phyloP scores from a whole-genome alignment of 805 yeast species.

The Nakazawaea wyomingensis region DNA sequence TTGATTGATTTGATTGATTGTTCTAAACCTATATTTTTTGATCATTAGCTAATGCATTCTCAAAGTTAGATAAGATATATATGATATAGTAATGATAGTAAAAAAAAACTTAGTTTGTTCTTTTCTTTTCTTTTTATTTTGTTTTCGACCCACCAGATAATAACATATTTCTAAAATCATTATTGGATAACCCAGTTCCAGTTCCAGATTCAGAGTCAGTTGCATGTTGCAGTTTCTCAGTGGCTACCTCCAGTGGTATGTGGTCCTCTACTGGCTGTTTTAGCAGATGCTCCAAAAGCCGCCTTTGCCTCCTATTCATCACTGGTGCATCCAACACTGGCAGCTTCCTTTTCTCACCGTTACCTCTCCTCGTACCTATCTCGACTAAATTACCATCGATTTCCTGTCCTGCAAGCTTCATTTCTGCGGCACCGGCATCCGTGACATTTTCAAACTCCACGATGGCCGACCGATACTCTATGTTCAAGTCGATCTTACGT shows the following conservation, averaged over 20 bases:
- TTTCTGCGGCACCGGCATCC: slow-evolving; percentile 47
- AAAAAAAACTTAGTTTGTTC: no score
- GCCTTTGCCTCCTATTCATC: slow-evolving; percentile 10
- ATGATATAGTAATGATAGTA: no score
- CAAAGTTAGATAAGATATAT: no score
- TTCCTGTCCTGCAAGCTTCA: slow-evolving; percentile 34
- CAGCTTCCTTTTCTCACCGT: slow-evolving; percentile 1
- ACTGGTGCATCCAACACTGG: slow-evolving; percentile 11
- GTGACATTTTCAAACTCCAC: slow-evolving; percentile 37
- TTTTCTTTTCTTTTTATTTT: no score
- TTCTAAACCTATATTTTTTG: no score
- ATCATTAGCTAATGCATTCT: no score
- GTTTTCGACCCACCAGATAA: no score
- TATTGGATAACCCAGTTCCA: slow-evolving; percentile 21
- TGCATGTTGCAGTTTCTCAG: neutral
- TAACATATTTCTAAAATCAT: slow-evolving; percentile 33
- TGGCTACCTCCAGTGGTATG: neutral
- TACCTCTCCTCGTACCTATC: slow-evolving; percentile 28
- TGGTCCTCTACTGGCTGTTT: neutral
- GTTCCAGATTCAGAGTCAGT: no score
- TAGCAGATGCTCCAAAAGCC: slow-evolving; percentile 4
- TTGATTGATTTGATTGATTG: no score
- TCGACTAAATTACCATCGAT: slow-evolving; percentile 28
- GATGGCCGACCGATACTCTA: slow-evolving; percentile 43
- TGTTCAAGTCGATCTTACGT: slow-evolving; percentile 36